A percentile compares a stretch with the other conserved stretches of the same genome.
These are phyloP conservation scores for Talaromyces sp. DNA, from an alignment of 2,329 filamentous ascomycete species.

Conservation along the genomic window DNA sequence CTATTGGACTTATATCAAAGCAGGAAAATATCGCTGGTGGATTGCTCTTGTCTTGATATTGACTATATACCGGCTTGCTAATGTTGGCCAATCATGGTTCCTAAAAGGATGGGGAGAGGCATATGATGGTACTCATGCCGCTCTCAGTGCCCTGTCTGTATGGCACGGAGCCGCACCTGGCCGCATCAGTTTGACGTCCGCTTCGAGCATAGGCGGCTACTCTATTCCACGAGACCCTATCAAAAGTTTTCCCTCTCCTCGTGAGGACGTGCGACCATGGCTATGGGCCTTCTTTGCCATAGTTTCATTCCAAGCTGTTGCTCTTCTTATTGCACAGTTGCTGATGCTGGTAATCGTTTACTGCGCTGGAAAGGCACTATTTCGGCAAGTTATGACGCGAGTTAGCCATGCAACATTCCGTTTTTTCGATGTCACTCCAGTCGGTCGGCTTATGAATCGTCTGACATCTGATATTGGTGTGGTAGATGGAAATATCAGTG, in stretches of 20 bases:
- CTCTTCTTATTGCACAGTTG: conserved; percentile 64
- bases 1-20: conserved; percentile 84
- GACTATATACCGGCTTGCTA: conserved; percentile 63
- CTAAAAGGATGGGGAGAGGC: conserved; percentile 85
- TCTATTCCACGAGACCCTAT: conserved; percentile 30
- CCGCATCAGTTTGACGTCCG: conserved; percentile 3
- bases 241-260: conserved; percentile 65
- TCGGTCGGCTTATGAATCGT: conserved; percentile 88
- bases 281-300: conserved; percentile 70
- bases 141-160: conserved; percentile 18
- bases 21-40: conserved; percentile 78
- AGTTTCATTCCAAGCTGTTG: conserved; percentile 61
- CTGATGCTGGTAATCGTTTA: conserved; percentile 79
- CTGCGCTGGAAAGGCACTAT: conserved; percentile 73
- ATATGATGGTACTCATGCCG: conserved; percentile 51
- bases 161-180: conserved; percentile 10
- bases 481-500: conserved; percentile 81
- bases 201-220: conserved; percentile 12
- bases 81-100: conserved; percentile 74
- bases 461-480: conserved; percentile 89
- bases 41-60: conserved; percentile 64
- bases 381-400: conserved; percentile 69
- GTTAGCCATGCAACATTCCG: conserved; percentile 82
- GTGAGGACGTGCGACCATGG: conserved; percentile 72
- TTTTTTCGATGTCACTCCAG: conserved; percentile 88